Evolutionary conservation across 2,329 filamentous ascomycete genomes (phyloP).

Genomic region (Escovopsis weberi): DNA sequence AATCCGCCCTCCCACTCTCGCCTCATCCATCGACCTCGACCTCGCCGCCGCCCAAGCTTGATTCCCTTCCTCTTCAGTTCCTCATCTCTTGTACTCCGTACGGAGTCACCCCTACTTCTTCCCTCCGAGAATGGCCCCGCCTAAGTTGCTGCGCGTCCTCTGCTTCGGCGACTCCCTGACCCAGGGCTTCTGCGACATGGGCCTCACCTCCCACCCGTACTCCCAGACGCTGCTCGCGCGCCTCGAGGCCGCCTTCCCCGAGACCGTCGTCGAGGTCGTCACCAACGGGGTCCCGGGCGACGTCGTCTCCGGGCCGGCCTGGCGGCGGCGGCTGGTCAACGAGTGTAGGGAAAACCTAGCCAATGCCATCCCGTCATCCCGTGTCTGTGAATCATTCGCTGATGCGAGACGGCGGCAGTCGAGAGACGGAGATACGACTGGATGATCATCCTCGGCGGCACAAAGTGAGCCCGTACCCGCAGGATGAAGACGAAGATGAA

Average conservation of each 20-base stretch:
- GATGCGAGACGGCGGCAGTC: constrained; percentile 7
- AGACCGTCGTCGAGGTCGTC: constrained; percentile 27
- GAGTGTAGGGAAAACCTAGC: constrained; percentile 12
- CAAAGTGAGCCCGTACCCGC: constrained; percentile 32
- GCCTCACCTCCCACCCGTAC: constrained; percentile 37
- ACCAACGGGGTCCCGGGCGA: constrained; percentile 39
- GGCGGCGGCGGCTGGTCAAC: constrained; percentile 17
- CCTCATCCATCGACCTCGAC: not conserved
- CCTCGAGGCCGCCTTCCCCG: constrained; percentile 31
- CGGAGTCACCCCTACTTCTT: not conserved
- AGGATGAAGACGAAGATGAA: not conserved
- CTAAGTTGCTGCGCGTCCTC: constrained; percentile 34
- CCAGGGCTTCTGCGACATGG: constrained; percentile 33
- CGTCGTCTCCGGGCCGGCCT: constrained; percentile 22
- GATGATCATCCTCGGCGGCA: constrained; percentile 49
- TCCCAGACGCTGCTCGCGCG: constrained; percentile 29
- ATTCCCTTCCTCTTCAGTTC: not conserved
- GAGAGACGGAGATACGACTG: constrained; percentile 34
- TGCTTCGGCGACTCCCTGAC: constrained; percentile 55
- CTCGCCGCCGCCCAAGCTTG: not conserved
- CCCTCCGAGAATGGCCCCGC: constrained; percentile 11
- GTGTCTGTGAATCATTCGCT: too few species aligned
- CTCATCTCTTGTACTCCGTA: not conserved
- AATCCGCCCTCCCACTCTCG: not conserved
- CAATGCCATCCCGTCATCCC: not conserved